Base-by-base conservation (phyloP, 257 asterid genomes). In the Rubia yunnanensis region DNA sequence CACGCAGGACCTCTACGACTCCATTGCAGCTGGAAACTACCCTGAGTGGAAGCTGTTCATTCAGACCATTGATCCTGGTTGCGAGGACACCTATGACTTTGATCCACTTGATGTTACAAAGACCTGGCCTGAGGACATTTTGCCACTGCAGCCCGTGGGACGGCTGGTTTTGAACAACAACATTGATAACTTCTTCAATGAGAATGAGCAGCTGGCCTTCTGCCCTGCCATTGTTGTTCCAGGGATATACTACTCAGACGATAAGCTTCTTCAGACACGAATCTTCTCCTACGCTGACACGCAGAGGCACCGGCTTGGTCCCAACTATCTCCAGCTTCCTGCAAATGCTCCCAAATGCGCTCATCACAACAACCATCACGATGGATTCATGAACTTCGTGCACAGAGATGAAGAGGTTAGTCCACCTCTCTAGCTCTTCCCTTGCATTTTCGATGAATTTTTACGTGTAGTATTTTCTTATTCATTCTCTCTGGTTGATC, bases 41-140 rank as follows among this genome's bases (percentile, higher is more conserved):
- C 82, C 79, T 20, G 82, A 78, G 36, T 78, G 82, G 82, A 74
- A 78, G 55, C 82, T 78, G 56, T 74, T 74, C 50, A 74, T 74
- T 52, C 79, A 78, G 63, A 78, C 59, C 10, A 70, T 78, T 61
- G 79, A 74, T 67, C 79, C 76, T 20, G 74, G 53, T 31, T 59
- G 53, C 10, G 82, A 70, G 31, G 79, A 78, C 57, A 67, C 3
- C 20, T 78, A 35, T 50, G 82, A 78, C 39, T 78, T 78, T 18
- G 82, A 78, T 4, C 79, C 79, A 3, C 79, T 78, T 39, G 82
- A 78, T 78, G 79, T 74, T n/a, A 73, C 82, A 1, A 78, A 74
- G 56, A 74, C 77, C 59, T 74, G 79, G 82, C 82, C 82, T 13
- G 79, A 74, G 56, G 82, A 78, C 24, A 74, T 78, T n/a, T 50